phyloP scores from a whole-genome alignment of 1,284 basidiomycete species.

The Coniferiporia weirii region DNA sequence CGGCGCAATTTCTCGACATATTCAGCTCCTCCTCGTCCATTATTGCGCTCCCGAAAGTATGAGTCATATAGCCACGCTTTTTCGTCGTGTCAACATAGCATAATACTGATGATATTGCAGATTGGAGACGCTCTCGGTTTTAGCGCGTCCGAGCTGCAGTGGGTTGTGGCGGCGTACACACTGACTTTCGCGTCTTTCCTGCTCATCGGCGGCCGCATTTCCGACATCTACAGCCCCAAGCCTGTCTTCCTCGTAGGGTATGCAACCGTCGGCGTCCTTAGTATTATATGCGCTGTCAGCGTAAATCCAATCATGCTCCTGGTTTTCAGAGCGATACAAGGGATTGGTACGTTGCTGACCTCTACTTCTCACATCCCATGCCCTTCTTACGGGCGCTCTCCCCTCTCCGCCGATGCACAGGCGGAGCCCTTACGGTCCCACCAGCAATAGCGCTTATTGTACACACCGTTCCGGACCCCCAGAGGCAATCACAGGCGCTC shows the following conservation, averaged over 20 bases:
- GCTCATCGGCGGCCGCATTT: constrained; percentile 25
- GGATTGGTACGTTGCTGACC: constrained; percentile 29
- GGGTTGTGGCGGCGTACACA: constrained; percentile 37
- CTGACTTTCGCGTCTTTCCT: constrained; percentile 40
- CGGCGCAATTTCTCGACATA: constrained; percentile 40
- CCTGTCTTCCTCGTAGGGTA: not conserved
- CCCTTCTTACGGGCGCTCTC: not conserved
- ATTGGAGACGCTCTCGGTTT: constrained; percentile 26
- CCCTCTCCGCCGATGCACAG: not conserved
- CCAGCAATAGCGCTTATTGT: constrained; percentile 46
- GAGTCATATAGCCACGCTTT: not conserved
- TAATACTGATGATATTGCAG: constrained; percentile 19
- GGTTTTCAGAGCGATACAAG: constrained; percentile 39
- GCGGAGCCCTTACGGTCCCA: constrained; percentile 39
- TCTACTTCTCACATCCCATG: not conserved
- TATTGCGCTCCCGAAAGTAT: constrained; percentile 1
- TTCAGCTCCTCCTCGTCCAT: constrained; percentile 19
- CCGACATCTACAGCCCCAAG: not conserved
- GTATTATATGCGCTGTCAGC: constrained; percentile 1
- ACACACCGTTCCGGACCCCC: constrained; percentile 38
- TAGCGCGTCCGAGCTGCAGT: constrained; percentile 26
- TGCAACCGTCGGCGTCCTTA: not conserved
- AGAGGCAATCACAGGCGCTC: constrained; percentile 41
- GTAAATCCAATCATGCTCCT: constrained; percentile 28
- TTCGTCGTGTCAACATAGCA: constrained; percentile 18